Evolutionary conservation across 768 basidiomycete species (phyloP).

Genomic region (Strobilomyces confusus): DNA sequence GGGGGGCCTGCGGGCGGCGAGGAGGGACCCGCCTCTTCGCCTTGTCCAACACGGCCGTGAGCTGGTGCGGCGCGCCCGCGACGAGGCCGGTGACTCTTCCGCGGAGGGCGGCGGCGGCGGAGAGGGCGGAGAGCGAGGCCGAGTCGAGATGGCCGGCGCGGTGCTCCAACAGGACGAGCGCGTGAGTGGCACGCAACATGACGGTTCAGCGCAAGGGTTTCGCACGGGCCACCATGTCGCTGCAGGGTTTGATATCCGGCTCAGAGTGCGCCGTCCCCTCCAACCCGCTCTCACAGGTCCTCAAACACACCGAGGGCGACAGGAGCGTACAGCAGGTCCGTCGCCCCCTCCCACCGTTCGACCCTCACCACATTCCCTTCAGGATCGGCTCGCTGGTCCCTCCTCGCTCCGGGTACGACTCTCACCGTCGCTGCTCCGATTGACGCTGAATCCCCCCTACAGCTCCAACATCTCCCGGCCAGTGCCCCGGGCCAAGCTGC

Average conservation of each 20-base stretch:
- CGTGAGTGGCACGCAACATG: constrained; percentile 60
- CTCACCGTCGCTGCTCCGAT: neutral
- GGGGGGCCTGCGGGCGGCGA: no score
- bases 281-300: constrained; percentile 85
- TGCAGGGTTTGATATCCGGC: constrained; percentile 80
- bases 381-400: constrained; percentile 75
- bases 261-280: constrained; percentile 82
- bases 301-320: constrained; percentile 88
- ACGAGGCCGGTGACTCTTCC: constrained; percentile 81
- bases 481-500: constrained; percentile 45
- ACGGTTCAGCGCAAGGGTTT: no score
- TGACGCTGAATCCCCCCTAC: neutral
- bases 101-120: constrained; percentile 83
- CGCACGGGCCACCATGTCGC: constrained; percentile 57
- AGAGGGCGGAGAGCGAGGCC: constrained; percentile 83
- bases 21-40: no score
- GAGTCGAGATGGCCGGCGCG: constrained; percentile 76
- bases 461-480: constrained; percentile 77
- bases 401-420: constrained; percentile 62
- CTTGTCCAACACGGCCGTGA: constrained; percentile 61
- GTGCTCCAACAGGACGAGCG: constrained; percentile 90
- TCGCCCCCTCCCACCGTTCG: neutral
- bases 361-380: neutral
- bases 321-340: constrained; percentile 82
- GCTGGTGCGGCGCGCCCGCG: constrained; percentile 64